Evolutionary conservation across 495 filamentous ascomycete genomes (phyloP), one percentile per base, ranked within the genome.

Genomic region (Neurospora pannonica): DNA sequence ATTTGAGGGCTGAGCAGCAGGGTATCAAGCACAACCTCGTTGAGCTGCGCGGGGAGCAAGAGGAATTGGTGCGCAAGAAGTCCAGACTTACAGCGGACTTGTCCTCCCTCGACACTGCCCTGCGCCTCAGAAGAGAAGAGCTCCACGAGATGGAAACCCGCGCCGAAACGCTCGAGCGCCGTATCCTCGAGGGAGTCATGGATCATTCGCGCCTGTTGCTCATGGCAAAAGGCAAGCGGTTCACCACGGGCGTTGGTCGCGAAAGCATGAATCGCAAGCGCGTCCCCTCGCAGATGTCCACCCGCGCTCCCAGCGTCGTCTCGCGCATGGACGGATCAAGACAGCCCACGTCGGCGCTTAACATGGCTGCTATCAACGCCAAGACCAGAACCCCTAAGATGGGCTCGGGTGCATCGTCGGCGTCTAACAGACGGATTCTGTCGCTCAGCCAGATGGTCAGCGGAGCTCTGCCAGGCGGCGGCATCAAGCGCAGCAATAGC

Each of bases 161-260:
- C 70, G 95, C 94, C 11, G 93, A 97, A 76, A 87, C 88, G 34
- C 86, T 99, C 2, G 96, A 99, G 84, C 91, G 95, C 62, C 89
- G 95, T 11, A 97, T 99, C 74, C 84, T 99, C 38, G 95, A 98
- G 73, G 94, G 94, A 38, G 93, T 98, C 46, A 94, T 99, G 75
- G 94, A 99, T 78, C 95, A 98, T 78, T 97, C 96, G 39, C 91
- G 94, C 24, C 90, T 92, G 7, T 85, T 98, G 21, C 88, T 98
- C 54, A 89, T 97, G 73, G 88, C 89, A 19, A 90, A 91, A 78
- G 84, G 82, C 10, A 80, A 81, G 75, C 73, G 54, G 0, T 34
- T 67, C 15, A 67, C 54, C 31, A 60, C 48, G 79, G 74, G 78
- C 81, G 48, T 70, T 17, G 43, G 74, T 83, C 80, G 74, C 2